Conservation (phyloP, 352 stramenopile genomes). For the Globisporangium okanoganense region DNA sequence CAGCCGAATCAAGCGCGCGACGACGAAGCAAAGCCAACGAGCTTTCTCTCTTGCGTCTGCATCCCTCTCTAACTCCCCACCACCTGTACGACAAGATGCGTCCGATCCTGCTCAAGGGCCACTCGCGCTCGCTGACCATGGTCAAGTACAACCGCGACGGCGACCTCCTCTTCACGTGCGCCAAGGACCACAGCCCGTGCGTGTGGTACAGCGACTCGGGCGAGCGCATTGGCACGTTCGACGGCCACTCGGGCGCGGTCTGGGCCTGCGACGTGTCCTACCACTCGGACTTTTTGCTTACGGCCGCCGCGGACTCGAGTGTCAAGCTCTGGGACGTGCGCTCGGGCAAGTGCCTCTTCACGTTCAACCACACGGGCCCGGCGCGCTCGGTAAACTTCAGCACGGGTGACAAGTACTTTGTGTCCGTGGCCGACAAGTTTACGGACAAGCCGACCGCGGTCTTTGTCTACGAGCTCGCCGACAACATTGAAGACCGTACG, state of each 20-base stretch:
- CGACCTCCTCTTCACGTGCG: constrained; percentile 97
- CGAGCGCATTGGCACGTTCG: constrained; percentile 95
- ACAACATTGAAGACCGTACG: constrained; percentile 61
- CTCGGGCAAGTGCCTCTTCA: constrained; percentile 86
- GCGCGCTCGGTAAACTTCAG: constrained; percentile 85
- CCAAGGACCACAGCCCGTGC: constrained; percentile 95
- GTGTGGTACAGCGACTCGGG: constrained; percentile 97
- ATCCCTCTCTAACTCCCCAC: not conserved
- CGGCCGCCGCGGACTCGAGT: constrained; percentile 93
- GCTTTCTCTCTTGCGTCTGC: not conserved
- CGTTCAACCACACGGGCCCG: constrained; percentile 79
- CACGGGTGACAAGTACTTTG: constrained; percentile 82
- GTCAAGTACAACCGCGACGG: constrained; percentile 99
- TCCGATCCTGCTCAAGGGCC: constrained; percentile 98
- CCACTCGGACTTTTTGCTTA: constrained; percentile 93
- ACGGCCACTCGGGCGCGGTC: constrained; percentile 96
- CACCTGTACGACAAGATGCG: constrained; percentile 55
- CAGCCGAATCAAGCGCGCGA: not conserved
- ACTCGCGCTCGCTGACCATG: constrained; percentile 98
- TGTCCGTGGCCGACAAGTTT: constrained; percentile 85
- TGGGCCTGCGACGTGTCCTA: constrained; percentile 95
- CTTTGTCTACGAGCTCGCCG: constrained; percentile 77
- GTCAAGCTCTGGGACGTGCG: constrained; percentile 92
- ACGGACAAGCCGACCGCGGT: constrained; percentile 72
- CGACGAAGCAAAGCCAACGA: constrained; percentile 6